These are phyloP conservation scores for Amylostereum chailletii DNA, from an alignment of 1,284 basidiomycete genomes.

Conservation along the genomic window DNA sequence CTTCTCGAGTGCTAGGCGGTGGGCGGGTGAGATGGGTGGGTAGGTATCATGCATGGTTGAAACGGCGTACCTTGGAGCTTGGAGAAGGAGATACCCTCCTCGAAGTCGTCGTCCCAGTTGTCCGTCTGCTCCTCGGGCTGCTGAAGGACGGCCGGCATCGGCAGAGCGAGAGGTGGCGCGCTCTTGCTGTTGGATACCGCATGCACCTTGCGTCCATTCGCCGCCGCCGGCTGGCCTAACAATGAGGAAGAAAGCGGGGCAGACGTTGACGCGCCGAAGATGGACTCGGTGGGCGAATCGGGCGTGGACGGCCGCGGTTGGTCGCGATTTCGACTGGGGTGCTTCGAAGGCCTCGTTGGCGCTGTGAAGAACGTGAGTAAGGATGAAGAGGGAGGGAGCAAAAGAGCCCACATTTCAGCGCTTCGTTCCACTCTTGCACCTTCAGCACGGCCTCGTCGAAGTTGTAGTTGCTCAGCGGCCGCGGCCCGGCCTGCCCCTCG, in stretches of 20 bases:
- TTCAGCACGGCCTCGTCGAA: conserved; percentile 91
- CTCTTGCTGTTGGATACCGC: conserved; percentile 15
- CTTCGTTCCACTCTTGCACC: conserved; percentile 98
- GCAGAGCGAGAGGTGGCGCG: conserved; percentile 18
- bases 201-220: conserved; percentile 7
- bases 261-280: conserved; percentile 10
- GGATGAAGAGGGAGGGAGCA: background rate
- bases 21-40: conserved; percentile 1
- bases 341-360: conserved; percentile 48
- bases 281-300: conserved; percentile 23
- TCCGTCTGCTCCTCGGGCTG: conserved; percentile 79
- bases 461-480: conserved; percentile 68
- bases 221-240: conserved; percentile 12
- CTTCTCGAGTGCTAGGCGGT: conserved; percentile 49
- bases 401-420: conserved; percentile 72
- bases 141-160: conserved; percentile 36
- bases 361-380: conserved; percentile 11
- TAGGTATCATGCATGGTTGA: background rate
- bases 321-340: conserved; percentile 33
- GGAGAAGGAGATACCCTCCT: conserved; percentile 82
- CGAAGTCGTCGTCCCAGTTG: conserved; percentile 98
- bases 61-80: conserved; percentile 63
- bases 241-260: conserved; percentile 17
- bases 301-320: conserved; percentile 23
- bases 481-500: conserved; percentile 30